phyloP scores from a whole-genome alignment of 2,329 filamentous ascomycete genomes.

The Aplosporella prunicola region DNA sequence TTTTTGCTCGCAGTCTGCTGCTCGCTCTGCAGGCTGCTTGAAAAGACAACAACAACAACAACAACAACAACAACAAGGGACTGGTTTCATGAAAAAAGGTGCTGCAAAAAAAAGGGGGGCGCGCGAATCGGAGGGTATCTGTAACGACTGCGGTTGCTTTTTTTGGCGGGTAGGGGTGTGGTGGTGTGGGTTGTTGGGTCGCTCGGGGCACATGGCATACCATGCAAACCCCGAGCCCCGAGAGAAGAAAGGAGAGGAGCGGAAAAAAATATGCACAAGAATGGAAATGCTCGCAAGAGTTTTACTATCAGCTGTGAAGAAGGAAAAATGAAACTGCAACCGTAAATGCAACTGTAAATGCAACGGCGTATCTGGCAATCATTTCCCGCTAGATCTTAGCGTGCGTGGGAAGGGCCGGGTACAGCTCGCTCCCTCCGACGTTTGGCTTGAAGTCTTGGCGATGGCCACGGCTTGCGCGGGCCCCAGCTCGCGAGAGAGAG shows the following conservation, averaged over 20 bases:
- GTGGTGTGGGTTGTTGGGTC: background rate
- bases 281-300: background rate
- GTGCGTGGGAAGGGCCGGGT: too few relatives aligned
- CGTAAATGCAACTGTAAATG: too few relatives aligned
- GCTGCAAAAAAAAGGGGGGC: background rate
- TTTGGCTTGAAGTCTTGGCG: too few relatives aligned
- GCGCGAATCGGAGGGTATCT: slow-evolving; percentile 9
- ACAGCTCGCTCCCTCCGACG: too few relatives aligned
- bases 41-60: slow-evolving; percentile 4
- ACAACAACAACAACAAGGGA: slow-evolving; percentile 1
- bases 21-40: background rate
- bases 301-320: background rate
- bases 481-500: background rate
- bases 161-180: slow-evolving; percentile 3
- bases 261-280: slow-evolving; percentile 5
- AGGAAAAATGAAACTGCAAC: background rate
- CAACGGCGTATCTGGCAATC: too few relatives aligned
- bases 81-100: slow-evolving; percentile 1
- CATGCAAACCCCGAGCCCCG: background rate
- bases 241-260: slow-evolving; percentile 1
- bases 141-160: slow-evolving; percentile 9
- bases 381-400: too few relatives aligned
- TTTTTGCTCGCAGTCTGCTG: background rate
- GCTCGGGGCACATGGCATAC: too few relatives aligned
- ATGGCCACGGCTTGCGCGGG: background rate